Base-by-base conservation (phyloP, 169 alveolate genomes). In the Plasmodium fragile region DNA sequence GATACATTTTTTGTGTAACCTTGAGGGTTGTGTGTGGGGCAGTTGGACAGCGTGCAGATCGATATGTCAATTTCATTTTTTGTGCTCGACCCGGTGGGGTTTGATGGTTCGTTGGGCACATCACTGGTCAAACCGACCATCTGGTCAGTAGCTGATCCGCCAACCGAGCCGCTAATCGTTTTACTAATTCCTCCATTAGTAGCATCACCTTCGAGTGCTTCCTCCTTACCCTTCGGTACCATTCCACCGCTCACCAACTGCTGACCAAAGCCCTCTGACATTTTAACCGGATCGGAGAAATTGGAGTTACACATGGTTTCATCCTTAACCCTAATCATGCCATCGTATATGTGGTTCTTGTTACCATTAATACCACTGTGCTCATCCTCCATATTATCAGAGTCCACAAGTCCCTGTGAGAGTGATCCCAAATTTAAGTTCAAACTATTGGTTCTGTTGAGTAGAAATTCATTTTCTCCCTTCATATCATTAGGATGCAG, bases 11-110 rank as follows among this genome's bases (percentile, higher is more conserved):
- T 89, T 18, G 73, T 70, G 72, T 89, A 79, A 4, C 55, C 55
- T 65, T 89, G 94, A 1, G 94, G 94, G 78, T 89, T 89, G 82
- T 89, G 94, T 7, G 94, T 89, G 49, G 94, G 94, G 18, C 94
- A 89, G 71, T 89, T 80, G 30, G 78, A 59, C 82, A 89, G 79
- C 18, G 94, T 89, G 36, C 94, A 89, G 30, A 89, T 71, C 6
- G 39, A 78, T 79, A 59, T 89, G 75, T 89, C 94, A 11, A 89
- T 72, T 79, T 78, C 91, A 55, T 78, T 78, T 80, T 89, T 89
- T 28, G 71, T 4, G 4, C 78, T 59, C 25, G 83, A 59, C 45
- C 53, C 82, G 10, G 22, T 45, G 18, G 75, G 34, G 79, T 52
- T 85, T 0, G 93, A 85, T 28, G 72, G 55, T 34, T 28, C 81